Base-by-base conservation (phyloP, 1,139 yeast species). In the Sugiyamaella castrensis region DNA sequence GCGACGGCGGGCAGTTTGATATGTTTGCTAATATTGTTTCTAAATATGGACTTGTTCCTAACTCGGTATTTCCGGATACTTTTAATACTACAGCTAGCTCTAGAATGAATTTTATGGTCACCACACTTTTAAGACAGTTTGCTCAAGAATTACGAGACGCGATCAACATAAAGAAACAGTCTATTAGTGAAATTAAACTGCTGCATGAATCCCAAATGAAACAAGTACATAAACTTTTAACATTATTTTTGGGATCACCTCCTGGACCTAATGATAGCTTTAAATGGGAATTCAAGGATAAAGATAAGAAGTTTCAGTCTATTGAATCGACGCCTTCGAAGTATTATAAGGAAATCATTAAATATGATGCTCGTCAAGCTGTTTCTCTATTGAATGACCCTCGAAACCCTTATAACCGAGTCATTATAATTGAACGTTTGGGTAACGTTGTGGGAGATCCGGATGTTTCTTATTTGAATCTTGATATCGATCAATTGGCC, bases 1-100 rank as follows among this genome's bases (percentile, higher is more conserved):
- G 77, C 49, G 95, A 87, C 61, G 95, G 95, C 57, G 95, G 95
- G 43, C 95, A 87, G 67, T 87, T 85, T 77, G 84, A 84, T 59
- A 84, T 87, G 92, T 78, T 85, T 66, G 73, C 82, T 38, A 85
- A 85, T 65, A 67, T 87, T 54, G 77, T 87, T 47, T 79, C 79
- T 56, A 87, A 87, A 67, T 87, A 87, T 59, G 95, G 95, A 37
- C 63, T 84, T 47, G 84, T 87, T 43, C 96, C 96, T 40, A 73
- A 82, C 61, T 80, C 77, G 56, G 68, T 80, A 19, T 87, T 76
- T 69, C 89, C 91, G 5, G 95, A 87, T 63, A 74, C 80, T 44
- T 80, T 76, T 57, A 87, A 84, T 55, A 80, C 94, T 1, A 73
- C 81, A 7, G 68, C 74, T 16, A 75, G 87, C 1, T 60, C 76